Conservation (phyloP, 148 eudicot species). For the Chenopodium formosanum region DNA sequence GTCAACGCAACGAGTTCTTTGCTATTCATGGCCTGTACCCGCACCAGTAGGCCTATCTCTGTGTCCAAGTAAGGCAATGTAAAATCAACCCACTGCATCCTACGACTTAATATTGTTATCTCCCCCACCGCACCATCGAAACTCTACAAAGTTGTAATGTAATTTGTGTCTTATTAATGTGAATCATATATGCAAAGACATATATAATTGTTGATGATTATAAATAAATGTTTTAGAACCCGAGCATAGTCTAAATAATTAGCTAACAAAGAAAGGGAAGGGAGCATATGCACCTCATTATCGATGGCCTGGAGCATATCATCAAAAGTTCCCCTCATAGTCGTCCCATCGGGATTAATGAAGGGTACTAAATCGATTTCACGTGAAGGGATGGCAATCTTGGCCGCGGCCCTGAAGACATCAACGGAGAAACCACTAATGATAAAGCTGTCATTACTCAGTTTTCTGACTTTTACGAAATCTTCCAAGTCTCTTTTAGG, state of each 20-base stretch:
- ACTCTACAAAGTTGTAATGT: neutral
- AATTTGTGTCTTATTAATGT: no score
- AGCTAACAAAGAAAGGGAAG: neutral
- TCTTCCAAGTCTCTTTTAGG: neutral
- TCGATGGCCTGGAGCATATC: neutral
- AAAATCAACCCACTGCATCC: neutral
- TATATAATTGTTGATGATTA: no score
- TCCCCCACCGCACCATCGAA: slow-evolving; percentile 1
- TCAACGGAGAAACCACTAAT: slow-evolving; percentile 5
- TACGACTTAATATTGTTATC: neutral
- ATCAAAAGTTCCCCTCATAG: neutral
- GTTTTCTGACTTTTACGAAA: neutral
- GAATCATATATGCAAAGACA: no score
- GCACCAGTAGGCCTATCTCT: neutral
- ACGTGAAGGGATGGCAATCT: neutral
- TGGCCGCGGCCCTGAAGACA: neutral
- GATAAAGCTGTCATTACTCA: neutral
- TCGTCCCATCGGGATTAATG: neutral
- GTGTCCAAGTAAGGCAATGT: neutral
- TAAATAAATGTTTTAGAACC: no score
- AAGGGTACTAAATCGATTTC: neutral
- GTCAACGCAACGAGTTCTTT: neutral
- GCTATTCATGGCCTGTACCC: neutral
- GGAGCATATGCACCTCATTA: neutral
- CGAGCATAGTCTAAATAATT: no score